Evolutionary conservation across 2,329 filamentous ascomycete species (phyloP), one percentile per base, ranked within the genome.

Genomic region (Penicillium crustosum): DNA sequence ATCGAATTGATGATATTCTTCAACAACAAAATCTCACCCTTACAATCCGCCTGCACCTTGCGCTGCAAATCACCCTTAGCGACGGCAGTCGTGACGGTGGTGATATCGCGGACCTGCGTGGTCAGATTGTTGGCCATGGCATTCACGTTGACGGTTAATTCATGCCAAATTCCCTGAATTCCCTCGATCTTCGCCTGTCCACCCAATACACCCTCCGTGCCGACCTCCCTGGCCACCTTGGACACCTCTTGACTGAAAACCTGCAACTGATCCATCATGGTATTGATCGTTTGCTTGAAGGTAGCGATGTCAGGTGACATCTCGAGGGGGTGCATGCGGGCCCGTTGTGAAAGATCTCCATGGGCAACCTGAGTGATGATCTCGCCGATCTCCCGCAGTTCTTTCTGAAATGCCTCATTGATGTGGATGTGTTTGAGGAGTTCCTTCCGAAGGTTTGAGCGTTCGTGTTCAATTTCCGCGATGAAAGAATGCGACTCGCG

Each of bases 1-100:
- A 97, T 97, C 71, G 89, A 93, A 77, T 97, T 97, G 81, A 97
- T 97, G 44, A 93, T 97, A 60, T 91, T 91, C 78, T 97, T 97
- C 70, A 97, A 89, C 80, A 89, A 89, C 74, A 86, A 89, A 70
- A 91, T 97, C 81, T 93, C 93, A 74, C 89, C 94, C 79, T 87
- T 89, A 75, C 89, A 92, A 68, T 90, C 90, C 55, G 91, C 92
- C 73, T 95, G 91, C 33, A 97, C 93, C 75, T 96, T 96, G 74
- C 96, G 92, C 49, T 92, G 96, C 67, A 97, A 81, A 74, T 97
- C 93, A 75, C 93, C 93, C 74, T 85, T 84, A 57, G 85, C 85
- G 55, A 88, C 85, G 25, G 85, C 84, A n/a, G 85, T 87, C 60
- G 86, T 86, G 61, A 88, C 86, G 58, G 81, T 85, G 67, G 93